Percentiles rank a stretch among this genome's conserved stretches.
phyloP scores from a whole-genome alignment of 202 grass and related monocot species.

The Hordeum pubiflorum region DNA sequence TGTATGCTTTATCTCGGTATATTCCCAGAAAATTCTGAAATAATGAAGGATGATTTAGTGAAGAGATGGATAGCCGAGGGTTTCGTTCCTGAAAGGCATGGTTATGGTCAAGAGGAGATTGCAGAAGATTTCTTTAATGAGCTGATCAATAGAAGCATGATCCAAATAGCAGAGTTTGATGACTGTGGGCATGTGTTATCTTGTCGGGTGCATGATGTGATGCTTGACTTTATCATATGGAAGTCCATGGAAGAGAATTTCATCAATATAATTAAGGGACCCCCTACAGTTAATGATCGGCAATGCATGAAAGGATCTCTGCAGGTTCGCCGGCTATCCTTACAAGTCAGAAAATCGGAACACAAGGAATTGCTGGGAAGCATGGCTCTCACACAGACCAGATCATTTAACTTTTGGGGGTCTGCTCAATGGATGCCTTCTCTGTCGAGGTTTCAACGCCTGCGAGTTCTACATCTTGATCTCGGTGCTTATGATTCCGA shows the following conservation, averaged over 20 bases:
- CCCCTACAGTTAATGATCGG: background rate
- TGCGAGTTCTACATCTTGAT: conserved; percentile 8
- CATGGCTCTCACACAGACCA: conserved; percentile 10
- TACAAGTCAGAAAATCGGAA: background rate
- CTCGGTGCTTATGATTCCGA: background rate
- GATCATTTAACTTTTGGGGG: conserved; percentile 25
- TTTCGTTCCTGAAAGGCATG: background rate
- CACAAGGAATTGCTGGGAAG: background rate
- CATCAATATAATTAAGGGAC: background rate
- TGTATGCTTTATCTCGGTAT: background rate
- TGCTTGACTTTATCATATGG: conserved; percentile 21
- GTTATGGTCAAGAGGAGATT: background rate
- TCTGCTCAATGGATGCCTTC: background rate
- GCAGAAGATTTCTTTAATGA: conserved; percentile 30
- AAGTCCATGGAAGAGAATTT: conserved; percentile 18
- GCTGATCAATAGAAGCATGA: conserved; percentile 4
- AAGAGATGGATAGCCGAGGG: conserved; percentile 31
- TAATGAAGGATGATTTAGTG: conserved; percentile 1
- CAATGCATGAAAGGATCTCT: background rate
- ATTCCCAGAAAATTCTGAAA: conserved; percentile 2
- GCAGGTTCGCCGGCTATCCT: background rate
- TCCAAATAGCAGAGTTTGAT: background rate
- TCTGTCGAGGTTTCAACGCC: background rate
- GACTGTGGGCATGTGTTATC: background rate
- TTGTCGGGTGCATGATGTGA: conserved; percentile 20